Base-by-base conservation (phyloP, 2,329 filamentous ascomycete species). In the Septoria petroselini region DNA sequence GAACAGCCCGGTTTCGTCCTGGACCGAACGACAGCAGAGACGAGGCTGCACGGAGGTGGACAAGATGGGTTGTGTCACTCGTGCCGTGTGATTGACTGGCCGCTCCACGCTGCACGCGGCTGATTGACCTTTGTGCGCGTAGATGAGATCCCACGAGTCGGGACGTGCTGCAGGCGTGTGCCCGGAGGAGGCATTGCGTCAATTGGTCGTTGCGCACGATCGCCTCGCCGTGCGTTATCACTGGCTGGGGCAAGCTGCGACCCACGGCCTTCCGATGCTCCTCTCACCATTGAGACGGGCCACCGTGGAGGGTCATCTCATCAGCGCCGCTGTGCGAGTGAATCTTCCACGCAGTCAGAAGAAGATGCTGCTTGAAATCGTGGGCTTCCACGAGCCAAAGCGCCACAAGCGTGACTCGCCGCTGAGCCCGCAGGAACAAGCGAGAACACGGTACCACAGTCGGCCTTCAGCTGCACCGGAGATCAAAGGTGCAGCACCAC, bases 391-490 rank as follows among this genome's bases (percentile, higher is more conserved):
- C 44, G 48, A 39, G 48, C 35, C 40, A 9, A 40, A 40, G 37
- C 41, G 48, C 50, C 48, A 50, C 51, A 41, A 50, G 42, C 41
- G 48, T 34, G 38, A 35, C 42, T 27, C 40, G 41, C 41, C 18
- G 43, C 9, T 18, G 30, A 40, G 43, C 40, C 34, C 39, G 41
- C 48, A 54, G 54, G 51, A 48, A 52, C 45, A 45, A 47, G 48
- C 47, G 49, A 57, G 50, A 52, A 48, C 48, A 19, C 31, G 41
- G 51, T 42, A 35, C 30, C 23, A 35, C 34, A 41, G 18, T 27
- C 18, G 18, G 27, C 44, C 7, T 18, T 15, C 35, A 27, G 23
- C 23, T 27, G 23, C 23, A n/a, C 15, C 31, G 5, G 31, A 34
- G 31, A 34, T 34, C 31, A 9, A 27, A 5, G 9, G 23, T 27